Evolutionary conservation across 129 eudicot genomes (phyloP), one percentile per base, ranked within the genome.

Genomic region (Gnaphalium uliginosum): DNA sequence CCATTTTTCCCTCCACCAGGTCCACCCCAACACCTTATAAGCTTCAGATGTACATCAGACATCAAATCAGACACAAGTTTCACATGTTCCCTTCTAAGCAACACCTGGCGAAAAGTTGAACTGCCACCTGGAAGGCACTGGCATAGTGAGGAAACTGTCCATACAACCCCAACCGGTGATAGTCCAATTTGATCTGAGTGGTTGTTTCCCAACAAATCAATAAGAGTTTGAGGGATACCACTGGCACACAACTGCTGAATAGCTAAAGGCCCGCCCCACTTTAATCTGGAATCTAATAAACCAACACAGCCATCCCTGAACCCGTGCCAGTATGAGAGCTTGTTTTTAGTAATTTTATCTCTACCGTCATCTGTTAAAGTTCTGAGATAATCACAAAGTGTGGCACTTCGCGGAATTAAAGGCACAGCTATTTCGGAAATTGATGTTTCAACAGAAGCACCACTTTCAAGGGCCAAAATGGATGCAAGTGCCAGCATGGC

Each of bases 401-500:
- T 87, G 18, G 95, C 88, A 50, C 96, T 95, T 8, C 96, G 88
- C 5, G 99, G 99, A 66, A 91, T 89, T 73, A 95, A 82, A 56
- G 97, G 97, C 79, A 95, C 89, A 2, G 97, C 99, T 67, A 87
- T 89, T 66, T 89, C 92, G 5, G 92, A 76, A 71, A 91, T 73
- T 17, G 92, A 72, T 60, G 82, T 77, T 77, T 87, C 97, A 64
- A 82, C 78, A 25, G 81, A 50, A 48, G 81, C 53, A 60, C 86
- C 86, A 33, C 53, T 81, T 78, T 95, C 99, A 74, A 95, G 94
- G 69, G 87, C 84, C 58, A 91, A 72, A 73, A 95, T 91, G 35
- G 99, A 91, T 43, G 97, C 90, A 77, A 91, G 84, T 74, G 99
- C 99, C 37, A 95, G 87, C 97, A 95, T 95, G 22, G 99, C 93